These are phyloP conservation scores for Maudiozyma pseudohumilis DNA, from an alignment of 805 yeast genomes.

Conservation along the genomic window DNA sequence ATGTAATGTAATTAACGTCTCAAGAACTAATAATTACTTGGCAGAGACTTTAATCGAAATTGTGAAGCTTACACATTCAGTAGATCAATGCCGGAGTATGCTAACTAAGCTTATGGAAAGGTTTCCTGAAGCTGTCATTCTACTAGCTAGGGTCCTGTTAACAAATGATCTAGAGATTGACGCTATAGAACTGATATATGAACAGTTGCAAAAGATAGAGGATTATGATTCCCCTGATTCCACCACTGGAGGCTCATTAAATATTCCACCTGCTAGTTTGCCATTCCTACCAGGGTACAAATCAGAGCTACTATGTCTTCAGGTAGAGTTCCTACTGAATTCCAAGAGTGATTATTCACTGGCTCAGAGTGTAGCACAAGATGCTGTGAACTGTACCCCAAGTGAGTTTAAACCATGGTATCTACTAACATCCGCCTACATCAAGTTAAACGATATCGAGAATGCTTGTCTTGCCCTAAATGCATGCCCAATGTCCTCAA, in stretches of 20 bases:
- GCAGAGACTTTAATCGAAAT: slow-evolving; percentile 26
- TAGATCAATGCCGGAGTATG: slow-evolving; percentile 20
- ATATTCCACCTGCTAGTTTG: not conserved
- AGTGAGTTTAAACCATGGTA: slow-evolving; percentile 73
- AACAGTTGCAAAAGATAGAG: slow-evolving; percentile 18
- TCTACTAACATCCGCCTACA: slow-evolving; percentile 51
- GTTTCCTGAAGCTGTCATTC: slow-evolving; percentile 22
- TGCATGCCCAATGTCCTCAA: slow-evolving; percentile 69
- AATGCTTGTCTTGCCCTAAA: slow-evolving; percentile 63
- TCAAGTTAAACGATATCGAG: slow-evolving; percentile 55
- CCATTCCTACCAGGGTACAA: slow-evolving; percentile 19
- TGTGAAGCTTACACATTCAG: slow-evolving; percentile 23
- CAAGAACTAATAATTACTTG: slow-evolving; percentile 28
- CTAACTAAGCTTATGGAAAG: slow-evolving; percentile 16
- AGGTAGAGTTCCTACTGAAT: slow-evolving; percentile 22
- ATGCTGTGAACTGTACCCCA: slow-evolving; percentile 54
- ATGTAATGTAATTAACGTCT: slow-evolving; percentile 21
- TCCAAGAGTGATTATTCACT: slow-evolving; percentile 20
- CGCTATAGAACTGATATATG: slow-evolving; percentile 26
- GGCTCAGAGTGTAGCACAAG: slow-evolving; percentile 22
- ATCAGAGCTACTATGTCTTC: slow-evolving; percentile 24
- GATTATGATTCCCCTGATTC: not conserved
- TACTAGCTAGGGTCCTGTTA: slow-evolving; percentile 27
- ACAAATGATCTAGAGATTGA: slow-evolving; percentile 30
- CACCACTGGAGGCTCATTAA: too few species aligned